Evolutionary conservation across 768 basidiomycete species (phyloP).

Genomic region (Botryobasidium botryosum): DNA sequence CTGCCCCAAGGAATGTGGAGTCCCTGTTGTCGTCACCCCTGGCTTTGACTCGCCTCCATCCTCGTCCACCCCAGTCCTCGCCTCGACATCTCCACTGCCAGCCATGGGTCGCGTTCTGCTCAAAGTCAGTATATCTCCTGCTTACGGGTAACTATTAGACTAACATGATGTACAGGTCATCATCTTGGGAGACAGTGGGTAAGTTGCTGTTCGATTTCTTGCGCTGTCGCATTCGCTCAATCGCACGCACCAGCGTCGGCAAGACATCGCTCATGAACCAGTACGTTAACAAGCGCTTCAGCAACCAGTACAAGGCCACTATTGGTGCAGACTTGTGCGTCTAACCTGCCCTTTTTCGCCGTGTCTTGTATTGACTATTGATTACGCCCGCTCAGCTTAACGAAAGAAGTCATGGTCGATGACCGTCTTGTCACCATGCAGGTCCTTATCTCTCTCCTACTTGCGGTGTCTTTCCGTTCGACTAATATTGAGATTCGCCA

Average conservation of each 20-base stretch:
- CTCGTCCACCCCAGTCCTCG: background rate
- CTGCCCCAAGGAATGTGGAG: no score
- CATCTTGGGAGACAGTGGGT: conserved; percentile 96
- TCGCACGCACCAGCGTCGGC: conserved; percentile 47
- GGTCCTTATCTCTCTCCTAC: conserved; percentile 28
- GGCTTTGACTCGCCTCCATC: background rate
- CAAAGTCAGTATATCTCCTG: conserved; percentile 34
- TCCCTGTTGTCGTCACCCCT: conserved; percentile 3
- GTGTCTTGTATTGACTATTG: conserved; percentile 1
- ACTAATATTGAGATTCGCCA: conserved; percentile 3
- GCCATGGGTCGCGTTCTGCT: conserved; percentile 73
- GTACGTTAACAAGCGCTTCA: conserved; percentile 99
- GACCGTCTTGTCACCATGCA: conserved; percentile 98
- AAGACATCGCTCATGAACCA: conserved; percentile 99
- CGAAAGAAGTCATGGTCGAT: conserved; percentile 98
- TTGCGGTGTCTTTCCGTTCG: background rate
- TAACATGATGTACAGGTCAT: conserved; percentile 51
- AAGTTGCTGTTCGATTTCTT: conserved; percentile 21
- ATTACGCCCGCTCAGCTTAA: conserved; percentile 39
- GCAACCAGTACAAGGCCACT: conserved; percentile 99
- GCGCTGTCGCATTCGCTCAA: background rate
- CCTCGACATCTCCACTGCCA: conserved; percentile 1
- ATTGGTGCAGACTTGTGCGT: conserved; percentile 93
- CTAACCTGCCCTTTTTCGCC: conserved; percentile 10
- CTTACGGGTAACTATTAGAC: conserved; percentile 1